phyloP scores from a whole-genome alignment of 2,329 filamentous ascomycete genomes.

The Hypoxylon sp. region DNA sequence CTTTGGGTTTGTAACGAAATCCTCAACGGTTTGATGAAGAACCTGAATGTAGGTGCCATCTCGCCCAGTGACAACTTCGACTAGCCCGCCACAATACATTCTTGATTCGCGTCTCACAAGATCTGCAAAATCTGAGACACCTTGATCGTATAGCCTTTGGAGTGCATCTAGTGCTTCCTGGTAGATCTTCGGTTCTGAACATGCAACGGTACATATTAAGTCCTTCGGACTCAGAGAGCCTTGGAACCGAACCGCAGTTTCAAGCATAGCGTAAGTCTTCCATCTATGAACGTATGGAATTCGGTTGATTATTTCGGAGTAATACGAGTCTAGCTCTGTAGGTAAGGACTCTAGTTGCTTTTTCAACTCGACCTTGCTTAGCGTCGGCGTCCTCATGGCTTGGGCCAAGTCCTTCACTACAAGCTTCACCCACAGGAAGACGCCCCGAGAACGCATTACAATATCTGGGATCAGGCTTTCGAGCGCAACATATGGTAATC shows the following conservation, averaged over 20 bases:
- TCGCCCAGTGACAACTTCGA: slow-evolving; percentile 13
- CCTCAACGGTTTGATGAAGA: slow-evolving; percentile 41
- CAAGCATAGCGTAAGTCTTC: slow-evolving; percentile 11
- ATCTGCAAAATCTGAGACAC: not conserved
- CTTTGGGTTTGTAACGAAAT: slow-evolving; percentile 27
- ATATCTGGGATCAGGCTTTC: slow-evolving; percentile 22
- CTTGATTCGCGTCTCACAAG: slow-evolving; percentile 1
- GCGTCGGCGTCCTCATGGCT: not conserved
- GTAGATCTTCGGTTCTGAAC: slow-evolving; percentile 18
- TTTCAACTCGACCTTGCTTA: not conserved
- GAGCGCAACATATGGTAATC: not conserved
- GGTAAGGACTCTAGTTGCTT: not conserved
- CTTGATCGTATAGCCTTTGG: not conserved
- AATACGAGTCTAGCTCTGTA: slow-evolving; percentile 3
- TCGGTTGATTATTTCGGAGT: slow-evolving; percentile 1
- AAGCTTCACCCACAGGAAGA: slow-evolving; percentile 40
- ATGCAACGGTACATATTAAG: slow-evolving; percentile 13
- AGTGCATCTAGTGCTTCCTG: not conserved
- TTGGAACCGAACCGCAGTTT: not conserved
- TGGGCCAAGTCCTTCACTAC: slow-evolving; percentile 25
- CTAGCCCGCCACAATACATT: slow-evolving; percentile 27
- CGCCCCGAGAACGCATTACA: slow-evolving; percentile 22
- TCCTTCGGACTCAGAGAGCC: not conserved
- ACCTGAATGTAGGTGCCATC: slow-evolving; percentile 27
- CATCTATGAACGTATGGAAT: slow-evolving; percentile 11